phyloP scores from a whole-genome alignment of 352 stramenopile species.

The Phytophthora parvispora region DNA sequence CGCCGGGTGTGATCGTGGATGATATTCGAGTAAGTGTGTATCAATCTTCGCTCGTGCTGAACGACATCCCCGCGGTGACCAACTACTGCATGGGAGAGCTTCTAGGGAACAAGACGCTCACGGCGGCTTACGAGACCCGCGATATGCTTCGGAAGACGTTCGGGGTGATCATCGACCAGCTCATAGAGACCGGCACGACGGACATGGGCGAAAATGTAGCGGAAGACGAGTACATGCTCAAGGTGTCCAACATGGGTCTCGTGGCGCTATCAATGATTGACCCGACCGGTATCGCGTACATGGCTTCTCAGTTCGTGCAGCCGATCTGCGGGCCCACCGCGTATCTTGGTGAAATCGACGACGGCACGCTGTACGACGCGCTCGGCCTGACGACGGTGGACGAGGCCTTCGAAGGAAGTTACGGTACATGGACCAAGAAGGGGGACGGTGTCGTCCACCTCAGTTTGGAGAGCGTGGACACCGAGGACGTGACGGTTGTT shows the following conservation, averaged over 20 bases:
- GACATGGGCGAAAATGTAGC: conserved; percentile 26
- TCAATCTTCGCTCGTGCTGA: conserved; percentile 27
- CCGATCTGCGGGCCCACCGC: conserved; percentile 42
- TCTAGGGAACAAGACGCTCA: conserved; percentile 12
- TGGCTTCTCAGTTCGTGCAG: conserved; percentile 48
- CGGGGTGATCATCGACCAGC: conserved; percentile 23
- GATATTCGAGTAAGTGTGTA: conserved; percentile 25
- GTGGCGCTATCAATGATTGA: conserved; percentile 44
- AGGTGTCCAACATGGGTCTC: conserved; percentile 41
- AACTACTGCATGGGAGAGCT: conserved; percentile 32
- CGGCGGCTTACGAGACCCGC: conserved; percentile 19
- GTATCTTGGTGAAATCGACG: conserved; percentile 40
- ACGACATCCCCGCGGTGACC: conserved; percentile 25
- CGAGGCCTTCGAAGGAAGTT: conserved; percentile 35
- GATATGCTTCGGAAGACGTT: conserved; percentile 33
- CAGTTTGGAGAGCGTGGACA: conserved; percentile 28
- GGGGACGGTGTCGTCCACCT: conserved; percentile 35
- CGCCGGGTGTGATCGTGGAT: conserved; percentile 7
- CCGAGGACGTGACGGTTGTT: conserved; percentile 27
- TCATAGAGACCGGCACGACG: conserved; percentile 19
- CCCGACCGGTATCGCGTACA: conserved; percentile 43
- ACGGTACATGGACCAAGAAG: conserved; percentile 35
- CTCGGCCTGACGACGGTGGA: conserved; percentile 28
- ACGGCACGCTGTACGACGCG: conserved; percentile 29
- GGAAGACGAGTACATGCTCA: conserved; percentile 43